Base-by-base conservation (phyloP, 2,329 filamentous ascomycete species). In the Colletotrichum tamarilloi region DNA sequence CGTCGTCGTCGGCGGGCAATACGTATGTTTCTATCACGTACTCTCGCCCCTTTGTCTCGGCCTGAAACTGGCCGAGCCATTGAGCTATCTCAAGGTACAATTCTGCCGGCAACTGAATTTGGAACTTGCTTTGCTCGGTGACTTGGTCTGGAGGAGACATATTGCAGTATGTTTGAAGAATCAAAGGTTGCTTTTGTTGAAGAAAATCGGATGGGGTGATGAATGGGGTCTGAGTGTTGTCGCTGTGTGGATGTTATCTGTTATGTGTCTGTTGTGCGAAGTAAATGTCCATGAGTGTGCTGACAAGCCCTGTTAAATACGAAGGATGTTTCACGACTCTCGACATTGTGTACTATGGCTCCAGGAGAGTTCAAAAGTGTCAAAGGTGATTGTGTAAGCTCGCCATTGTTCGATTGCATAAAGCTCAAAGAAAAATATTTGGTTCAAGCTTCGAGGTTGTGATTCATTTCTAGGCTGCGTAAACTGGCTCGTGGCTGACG, bases 391-490 rank as follows among this genome's bases (percentile, higher is more conserved):
- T 55, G 58, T 68, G 1, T 5, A 26, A 35, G 19, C 26, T 55
- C 24, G 6, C 32, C 9, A 4, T 32, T 5, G 28, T 56, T 62
- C 28, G 12, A 22, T 49, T n/a, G 53, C 19, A 32, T 65, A 22
- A 49, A 32, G 30, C 46, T 8, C 9, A 9, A 46, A 67, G 6
- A 30, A 30, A 70, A 22, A 49, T 42, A 52, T 42, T 52, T 62
- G 35, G 55, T 62, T 55, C 26, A 24, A 68, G 35, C 30, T 59
- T 52, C n/a, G 67, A 66, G 60, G 67, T 62, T 49, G 62, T 73
- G 55, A 46, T 67, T 73, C 71, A 73, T 73, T 71, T 71, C 60
- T 73, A 73, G 67, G 56, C 71, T 73, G 71, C 71, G 67, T 73
- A 38, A 70, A 66, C 28, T 73, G 67, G 46, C 56, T 66, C 49